Base-by-base conservation (phyloP, 129 eudicot species). In the sunflower (Helianthus annuus) region DNA sequence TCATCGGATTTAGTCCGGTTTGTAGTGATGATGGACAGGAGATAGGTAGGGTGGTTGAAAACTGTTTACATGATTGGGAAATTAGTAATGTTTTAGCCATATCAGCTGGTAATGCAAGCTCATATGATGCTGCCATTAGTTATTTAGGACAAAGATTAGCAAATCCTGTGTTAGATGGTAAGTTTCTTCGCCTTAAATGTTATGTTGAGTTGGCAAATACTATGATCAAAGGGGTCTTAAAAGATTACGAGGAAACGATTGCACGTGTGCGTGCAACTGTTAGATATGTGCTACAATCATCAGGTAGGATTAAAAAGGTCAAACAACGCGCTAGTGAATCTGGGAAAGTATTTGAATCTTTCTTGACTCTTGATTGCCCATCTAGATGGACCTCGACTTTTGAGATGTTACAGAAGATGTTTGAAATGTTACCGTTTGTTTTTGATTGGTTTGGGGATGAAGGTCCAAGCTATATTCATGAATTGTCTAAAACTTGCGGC, bases 31-130 rank as follows among this genome's bases (percentile, higher is more conserved):
- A 16, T 13, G 74, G 74, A 38, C 64, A 53, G 64, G 52, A 69
- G 64, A 69, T 69, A 69, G 74, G 74, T n/a, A 36, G 19, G 64
- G 38, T 19, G 32, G 39, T 69, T 52, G 51, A 52, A 16, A 69
- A 36, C 27, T 69, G 74, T 53, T 36, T 69, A 10, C 62, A 2
- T 53, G 74, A 69, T 38, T 69, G 64, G 74, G 74, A 13, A 16
- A 69, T 69, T 4, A 5, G 22, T 36, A 53, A 38, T 39, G 52
- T 53, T 53, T 36, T 69, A 11, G 39, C 74, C 8, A 69, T 69
- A 4, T 69, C 74, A 8, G 58, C 74, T 53, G 12, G 74, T 16
- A 54, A 39, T 16, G 63, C 5, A 17, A 36, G 52, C 39, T 38
- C 51, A 39, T 14, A 69, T 69, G 64, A 69, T 11, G 64, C 38